Conservation (phyloP, 1,284 basidiomycete species). For the Wolfiporia cocos region DNA sequence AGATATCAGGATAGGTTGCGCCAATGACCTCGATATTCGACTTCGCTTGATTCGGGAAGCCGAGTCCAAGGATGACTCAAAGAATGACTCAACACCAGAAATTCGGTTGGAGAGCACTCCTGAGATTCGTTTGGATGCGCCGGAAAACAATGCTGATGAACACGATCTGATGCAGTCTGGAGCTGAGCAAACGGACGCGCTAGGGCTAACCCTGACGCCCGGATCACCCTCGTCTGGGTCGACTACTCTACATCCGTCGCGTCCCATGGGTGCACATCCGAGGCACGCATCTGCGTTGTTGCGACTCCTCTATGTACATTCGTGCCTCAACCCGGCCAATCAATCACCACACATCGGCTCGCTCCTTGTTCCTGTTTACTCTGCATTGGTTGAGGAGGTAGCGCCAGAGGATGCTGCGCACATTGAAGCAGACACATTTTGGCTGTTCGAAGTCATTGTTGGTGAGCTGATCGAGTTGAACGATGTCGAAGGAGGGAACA, state of each 20-base stretch:
- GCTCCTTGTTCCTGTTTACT: conserved; percentile 63
- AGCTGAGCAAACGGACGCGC: too few species aligned
- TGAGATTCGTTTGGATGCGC: conserved; percentile 15
- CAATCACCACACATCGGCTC: conserved; percentile 62
- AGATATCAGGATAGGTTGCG: conserved; percentile 42
- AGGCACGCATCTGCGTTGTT: conserved; percentile 60
- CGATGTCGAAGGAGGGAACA: conserved; percentile 52
- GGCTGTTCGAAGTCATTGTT: conserved; percentile 70
- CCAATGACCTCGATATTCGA: conserved; percentile 47
- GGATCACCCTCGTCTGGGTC: conserved; percentile 25
- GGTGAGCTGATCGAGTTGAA: conserved; percentile 68
- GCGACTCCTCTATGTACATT: conserved; percentile 70
- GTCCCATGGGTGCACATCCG: conserved; percentile 43
- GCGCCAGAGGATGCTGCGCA: conserved; percentile 57
- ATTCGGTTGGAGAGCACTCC: conserved; percentile 38
- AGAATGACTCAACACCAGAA: conserved; percentile 38
- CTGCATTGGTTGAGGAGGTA: conserved; percentile 52
- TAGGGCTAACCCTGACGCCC: too few species aligned
- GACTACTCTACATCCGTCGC: conserved; percentile 49
- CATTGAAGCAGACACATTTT: conserved; percentile 75
- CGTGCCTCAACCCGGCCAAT: conserved; percentile 65
- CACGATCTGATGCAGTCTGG: conserved; percentile 3
- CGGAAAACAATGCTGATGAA: conserved; percentile 16
- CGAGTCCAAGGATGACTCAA: conserved; percentile 16
- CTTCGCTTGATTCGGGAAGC: conserved; percentile 37